Conservation (phyloP, 2,329 filamentous ascomycete species). For the Lecanoromycetidae sp. region DNA sequence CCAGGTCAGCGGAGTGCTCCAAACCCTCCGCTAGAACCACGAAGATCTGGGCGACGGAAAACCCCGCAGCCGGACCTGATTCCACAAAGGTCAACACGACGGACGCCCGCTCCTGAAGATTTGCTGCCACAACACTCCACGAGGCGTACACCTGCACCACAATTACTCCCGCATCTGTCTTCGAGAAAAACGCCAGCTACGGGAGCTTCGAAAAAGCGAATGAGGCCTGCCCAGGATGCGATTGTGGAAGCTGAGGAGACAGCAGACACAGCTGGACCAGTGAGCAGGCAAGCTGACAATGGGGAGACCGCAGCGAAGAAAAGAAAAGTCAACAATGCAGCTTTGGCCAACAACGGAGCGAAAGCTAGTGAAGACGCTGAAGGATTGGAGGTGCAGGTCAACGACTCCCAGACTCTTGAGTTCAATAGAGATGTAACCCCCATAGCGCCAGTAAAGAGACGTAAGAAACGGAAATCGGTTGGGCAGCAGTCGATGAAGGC, state of each 20-base stretch:
- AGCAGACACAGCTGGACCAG: not conserved
- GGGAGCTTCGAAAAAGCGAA: not conserved
- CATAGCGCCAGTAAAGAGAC: slow-evolving; percentile 8
- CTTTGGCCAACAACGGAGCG: not conserved
- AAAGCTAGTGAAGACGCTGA: not conserved
- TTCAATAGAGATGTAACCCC: not conserved
- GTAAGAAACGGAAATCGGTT: slow-evolving; percentile 16
- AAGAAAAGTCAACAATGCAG: not conserved
- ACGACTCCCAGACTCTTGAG: not conserved
- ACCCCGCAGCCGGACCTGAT: slow-evolving; percentile 11
- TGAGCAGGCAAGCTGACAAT: not conserved
- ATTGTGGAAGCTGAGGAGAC: not conserved
- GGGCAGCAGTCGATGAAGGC: slow-evolving; percentile 12
- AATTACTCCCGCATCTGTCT: not conserved
- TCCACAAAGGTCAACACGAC: not conserved
- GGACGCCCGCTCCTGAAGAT: not conserved
- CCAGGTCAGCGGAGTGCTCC: slow-evolving; percentile 1
- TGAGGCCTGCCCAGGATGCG: too few species aligned
- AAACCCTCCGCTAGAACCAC: slow-evolving; percentile 3
- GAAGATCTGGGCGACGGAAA: slow-evolving; percentile 10
- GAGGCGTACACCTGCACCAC: slow-evolving; percentile 10
- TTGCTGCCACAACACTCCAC: slow-evolving; percentile 6
- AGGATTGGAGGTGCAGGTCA: not conserved
- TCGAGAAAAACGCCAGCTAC: not conserved
- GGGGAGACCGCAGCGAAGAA: not conserved